These are phyloP conservation scores for Tremella yokohamensis DNA, from an alignment of 768 basidiomycete species.

Conservation along the genomic window DNA sequence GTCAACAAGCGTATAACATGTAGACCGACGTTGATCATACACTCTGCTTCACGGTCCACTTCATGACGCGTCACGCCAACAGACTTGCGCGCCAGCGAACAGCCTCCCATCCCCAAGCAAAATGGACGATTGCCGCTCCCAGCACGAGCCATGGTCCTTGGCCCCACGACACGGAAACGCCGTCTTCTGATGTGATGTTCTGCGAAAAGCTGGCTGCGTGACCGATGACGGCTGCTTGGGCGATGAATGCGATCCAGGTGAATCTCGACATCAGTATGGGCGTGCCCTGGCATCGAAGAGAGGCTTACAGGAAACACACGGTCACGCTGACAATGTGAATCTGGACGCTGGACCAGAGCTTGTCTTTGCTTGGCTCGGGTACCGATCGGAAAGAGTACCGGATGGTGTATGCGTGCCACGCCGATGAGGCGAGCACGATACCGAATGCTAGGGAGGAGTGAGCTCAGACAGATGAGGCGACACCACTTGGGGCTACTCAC, in stretches of 20 bases:
- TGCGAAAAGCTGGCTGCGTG: constrained; percentile 20
- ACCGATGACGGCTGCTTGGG: constrained; percentile 38
- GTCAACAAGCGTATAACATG: too few relatives aligned
- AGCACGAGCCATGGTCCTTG: constrained; percentile 37
- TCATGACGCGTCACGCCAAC: constrained; percentile 8
- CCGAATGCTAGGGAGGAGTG: constrained; percentile 24
- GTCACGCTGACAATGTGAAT: constrained; percentile 36
- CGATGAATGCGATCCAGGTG: constrained; percentile 43
- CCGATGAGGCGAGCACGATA: constrained; percentile 26
- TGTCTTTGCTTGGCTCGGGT: constrained; percentile 36
- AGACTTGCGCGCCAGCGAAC: constrained; percentile 34
- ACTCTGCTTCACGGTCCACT: too few relatives aligned
- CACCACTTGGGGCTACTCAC: neutral
- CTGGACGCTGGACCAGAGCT: constrained; percentile 28
- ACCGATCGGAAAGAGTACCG: constrained; percentile 31
- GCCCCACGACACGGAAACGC: constrained; percentile 36
- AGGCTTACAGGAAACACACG: constrained; percentile 34
- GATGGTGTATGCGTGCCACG: constrained; percentile 37
- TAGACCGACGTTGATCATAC: too few relatives aligned
- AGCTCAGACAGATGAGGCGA: neutral
- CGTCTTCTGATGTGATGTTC: constrained; percentile 12
- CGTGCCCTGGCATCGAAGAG: neutral
- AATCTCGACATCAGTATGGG: constrained; percentile 18
- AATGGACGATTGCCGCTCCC: constrained; percentile 34
- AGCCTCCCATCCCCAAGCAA: constrained; percentile 44